Evolutionary conservation across 1,139 yeast genomes (phyloP).

Genomic region (Hanseniaspora sp.): DNA sequence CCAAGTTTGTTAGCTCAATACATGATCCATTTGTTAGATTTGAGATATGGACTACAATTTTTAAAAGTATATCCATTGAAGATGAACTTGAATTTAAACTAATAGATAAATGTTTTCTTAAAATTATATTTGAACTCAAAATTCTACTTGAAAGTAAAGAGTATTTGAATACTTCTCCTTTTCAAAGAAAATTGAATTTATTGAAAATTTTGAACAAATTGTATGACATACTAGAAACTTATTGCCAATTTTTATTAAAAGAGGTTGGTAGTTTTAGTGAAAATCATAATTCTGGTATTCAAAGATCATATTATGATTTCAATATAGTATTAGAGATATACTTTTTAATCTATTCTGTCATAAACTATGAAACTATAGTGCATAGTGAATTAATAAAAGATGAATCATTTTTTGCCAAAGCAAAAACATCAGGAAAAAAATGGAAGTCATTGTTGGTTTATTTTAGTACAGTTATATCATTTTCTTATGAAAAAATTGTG

Average conservation of each 20-base stretch:
- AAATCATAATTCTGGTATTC: neutral
- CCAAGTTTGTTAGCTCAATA: constrained; percentile 3
- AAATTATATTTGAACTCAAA: neutral
- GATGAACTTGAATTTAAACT: neutral
- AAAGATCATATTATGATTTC: neutral
- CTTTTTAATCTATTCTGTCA: constrained; percentile 34
- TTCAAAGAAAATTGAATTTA: neutral
- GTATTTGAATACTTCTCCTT: neutral
- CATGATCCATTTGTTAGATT: constrained; percentile 1
- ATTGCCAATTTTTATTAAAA: neutral
- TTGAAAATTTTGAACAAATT: neutral
- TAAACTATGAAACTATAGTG: constrained; percentile 33
- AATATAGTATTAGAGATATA: constrained; percentile 28
- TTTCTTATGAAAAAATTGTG: constrained; percentile 29
- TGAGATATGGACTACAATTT: constrained; percentile 5
- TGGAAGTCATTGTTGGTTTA: constrained; percentile 44
- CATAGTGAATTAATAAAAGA: constrained; percentile 19
- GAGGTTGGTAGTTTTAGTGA: neutral
- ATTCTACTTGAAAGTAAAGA: neutral
- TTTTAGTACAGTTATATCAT: constrained; percentile 19
- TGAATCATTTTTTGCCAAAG: constrained; percentile 27
- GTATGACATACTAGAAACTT: neutral
- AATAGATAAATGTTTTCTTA: neutral
- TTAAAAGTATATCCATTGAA: neutral
- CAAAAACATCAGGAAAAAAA: constrained; percentile 30